phyloP scores from a whole-genome alignment of 1,284 basidiomycete genomes.

The Sanghuangporus sanghuang region DNA sequence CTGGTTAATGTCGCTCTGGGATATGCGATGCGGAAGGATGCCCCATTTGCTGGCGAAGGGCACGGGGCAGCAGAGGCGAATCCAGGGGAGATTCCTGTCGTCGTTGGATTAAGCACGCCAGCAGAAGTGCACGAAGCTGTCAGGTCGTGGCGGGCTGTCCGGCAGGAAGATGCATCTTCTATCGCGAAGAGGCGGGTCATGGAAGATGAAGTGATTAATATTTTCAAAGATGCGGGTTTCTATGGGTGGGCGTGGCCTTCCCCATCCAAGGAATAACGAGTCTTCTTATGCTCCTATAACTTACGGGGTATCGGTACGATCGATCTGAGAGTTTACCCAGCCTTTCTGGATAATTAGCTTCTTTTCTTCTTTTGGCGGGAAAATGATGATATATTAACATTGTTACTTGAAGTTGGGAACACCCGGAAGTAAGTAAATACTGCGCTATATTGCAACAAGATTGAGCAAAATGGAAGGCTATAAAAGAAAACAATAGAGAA shows the following conservation, averaged over 20 bases:
- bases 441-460: not conserved
- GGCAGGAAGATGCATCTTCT: conserved; percentile 30
- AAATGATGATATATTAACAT: not conserved
- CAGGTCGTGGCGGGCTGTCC: conserved; percentile 58
- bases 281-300: not conserved
- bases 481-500: not conserved
- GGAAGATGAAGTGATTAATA: conserved; percentile 42
- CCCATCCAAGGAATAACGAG: not conserved
- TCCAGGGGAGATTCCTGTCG: conserved; percentile 53
- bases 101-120: conserved; percentile 69
- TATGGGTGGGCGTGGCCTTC: conserved; percentile 65
- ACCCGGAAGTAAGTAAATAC: not conserved
- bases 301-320: not conserved
- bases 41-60: not conserved
- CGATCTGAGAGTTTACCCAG: not conserved
- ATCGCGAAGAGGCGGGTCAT: conserved; percentile 39
- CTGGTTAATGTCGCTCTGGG: conserved; percentile 70
- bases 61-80: conserved; percentile 19
- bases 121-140: conserved; percentile 73
- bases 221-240: conserved; percentile 47
- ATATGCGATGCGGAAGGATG: conserved; percentile 55
- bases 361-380: not conserved
- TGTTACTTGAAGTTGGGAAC: not conserved
- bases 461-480: too few species aligned
- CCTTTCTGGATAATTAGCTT: not conserved